phyloP scores from a whole-genome alignment of 2,329 filamentous ascomycete genomes.

The Orbilia quercus region DNA sequence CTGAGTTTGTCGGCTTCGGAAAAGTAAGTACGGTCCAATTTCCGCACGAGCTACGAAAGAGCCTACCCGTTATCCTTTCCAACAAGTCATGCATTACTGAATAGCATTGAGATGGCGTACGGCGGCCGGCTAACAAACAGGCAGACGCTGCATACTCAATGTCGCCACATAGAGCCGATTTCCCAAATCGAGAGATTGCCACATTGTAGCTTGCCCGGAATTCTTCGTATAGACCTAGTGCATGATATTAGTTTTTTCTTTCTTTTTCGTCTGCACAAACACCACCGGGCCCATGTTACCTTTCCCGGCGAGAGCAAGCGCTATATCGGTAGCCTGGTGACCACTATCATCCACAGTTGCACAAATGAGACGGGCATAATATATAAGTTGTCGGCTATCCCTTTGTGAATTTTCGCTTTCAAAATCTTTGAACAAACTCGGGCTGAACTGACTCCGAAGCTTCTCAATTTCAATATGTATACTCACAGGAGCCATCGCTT shows the following conservation, averaged over 20 bases:
- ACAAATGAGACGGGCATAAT: constrained; percentile 27
- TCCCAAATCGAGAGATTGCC: constrained; percentile 6
- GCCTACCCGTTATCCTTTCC: constrained; percentile 12
- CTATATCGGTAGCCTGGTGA: constrained; percentile 31
- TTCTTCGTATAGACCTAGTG: constrained; percentile 24
- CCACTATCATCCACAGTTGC: constrained; percentile 8
- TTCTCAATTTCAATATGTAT: neutral
- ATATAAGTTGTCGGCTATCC: neutral
- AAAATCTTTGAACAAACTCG: neutral
- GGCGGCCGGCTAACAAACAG: constrained; percentile 3
- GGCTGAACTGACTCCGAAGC: constrained; percentile 3
- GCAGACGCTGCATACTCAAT: constrained; percentile 4
- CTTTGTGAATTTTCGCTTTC: neutral
- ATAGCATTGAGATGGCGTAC: constrained; percentile 26
- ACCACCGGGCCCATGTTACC: neutral
- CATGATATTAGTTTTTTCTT: too few species aligned
- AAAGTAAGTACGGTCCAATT: neutral
- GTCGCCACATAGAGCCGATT: neutral
- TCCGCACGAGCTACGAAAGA: neutral
- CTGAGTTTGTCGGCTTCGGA: constrained; percentile 21
- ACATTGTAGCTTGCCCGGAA: constrained; percentile 16
- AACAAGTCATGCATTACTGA: constrained; percentile 25
- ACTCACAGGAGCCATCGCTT: constrained; percentile 7
- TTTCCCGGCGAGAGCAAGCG: constrained; percentile 18
- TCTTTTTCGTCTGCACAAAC: neutral